Evolutionary conservation across 768 basidiomycete genomes (phyloP).

Genomic region (Mycena filopes): DNA sequence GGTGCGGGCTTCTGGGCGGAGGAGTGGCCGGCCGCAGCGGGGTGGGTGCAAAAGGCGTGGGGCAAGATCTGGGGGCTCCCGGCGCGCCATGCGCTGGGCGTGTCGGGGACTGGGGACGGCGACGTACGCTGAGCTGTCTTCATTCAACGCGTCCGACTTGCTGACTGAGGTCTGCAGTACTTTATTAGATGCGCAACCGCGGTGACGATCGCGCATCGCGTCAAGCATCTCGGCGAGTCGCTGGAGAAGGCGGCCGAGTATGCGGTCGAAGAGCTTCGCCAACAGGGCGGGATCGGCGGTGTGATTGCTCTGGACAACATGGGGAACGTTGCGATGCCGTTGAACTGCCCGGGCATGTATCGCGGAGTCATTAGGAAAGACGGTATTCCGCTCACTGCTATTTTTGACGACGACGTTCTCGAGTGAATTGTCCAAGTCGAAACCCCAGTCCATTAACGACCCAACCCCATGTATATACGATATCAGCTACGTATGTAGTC

Average conservation of each 20-base stretch:
- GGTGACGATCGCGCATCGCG: conserved; percentile 71
- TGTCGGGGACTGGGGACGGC: conserved; percentile 89
- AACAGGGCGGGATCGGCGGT: conserved; percentile 75
- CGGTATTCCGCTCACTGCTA: conserved; percentile 78
- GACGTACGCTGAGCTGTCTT: conserved; percentile 64
- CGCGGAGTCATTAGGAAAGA: conserved; percentile 78
- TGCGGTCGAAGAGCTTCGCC: conserved; percentile 67
- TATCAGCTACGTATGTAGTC: too few relatives aligned
- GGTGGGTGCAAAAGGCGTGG: conserved; percentile 51
- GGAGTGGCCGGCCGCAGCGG: conserved; percentile 63
- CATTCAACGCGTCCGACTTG: conserved; percentile 9
- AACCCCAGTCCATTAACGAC: too few relatives aligned
- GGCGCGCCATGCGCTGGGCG: conserved; percentile 62
- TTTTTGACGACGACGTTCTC: conserved; percentile 76
- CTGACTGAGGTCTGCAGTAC: conserved; percentile 60
- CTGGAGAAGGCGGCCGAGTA: conserved; percentile 62
- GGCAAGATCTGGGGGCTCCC: conserved; percentile 48
- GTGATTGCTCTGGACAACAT: conserved; percentile 76
- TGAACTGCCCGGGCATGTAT: conserved; percentile 88
- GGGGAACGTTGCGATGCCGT: conserved; percentile 79
- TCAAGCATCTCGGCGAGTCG: conserved; percentile 69
- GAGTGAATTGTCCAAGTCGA: conserved; percentile 6
- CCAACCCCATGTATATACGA: too few relatives aligned
- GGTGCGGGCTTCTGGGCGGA: conserved; percentile 88
- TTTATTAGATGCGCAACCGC: conserved; percentile 80